Evolutionary conservation across 768 basidiomycete species (phyloP), one percentile per base, ranked within the genome.

Genomic region (Leccinum uliginosum): DNA sequence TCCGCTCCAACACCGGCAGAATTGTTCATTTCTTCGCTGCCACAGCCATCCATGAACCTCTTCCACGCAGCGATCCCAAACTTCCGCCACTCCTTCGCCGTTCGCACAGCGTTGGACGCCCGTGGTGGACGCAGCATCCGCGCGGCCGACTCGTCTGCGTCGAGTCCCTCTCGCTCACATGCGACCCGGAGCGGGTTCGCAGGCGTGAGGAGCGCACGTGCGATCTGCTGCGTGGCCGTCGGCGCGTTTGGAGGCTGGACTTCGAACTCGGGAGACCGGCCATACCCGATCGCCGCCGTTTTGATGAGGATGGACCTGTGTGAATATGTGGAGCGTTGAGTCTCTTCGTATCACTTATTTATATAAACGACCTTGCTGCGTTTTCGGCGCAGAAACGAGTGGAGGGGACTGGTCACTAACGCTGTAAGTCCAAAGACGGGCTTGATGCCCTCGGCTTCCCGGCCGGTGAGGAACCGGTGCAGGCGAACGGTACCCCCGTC

Each of bases 391-490:
- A 24, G 34, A 51, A 2, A 29, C 35, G 35, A 38, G 32, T 15
- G 40, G 12, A 38, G 30, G n/a, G 35, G 3, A 32, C 24, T 23
- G 21, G 29, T 21, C 7, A 80, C 88, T 60, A 68, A 94, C 91
- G 92, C 84, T 27, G 93, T 96, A 9, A 96, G 72, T 8, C 93
- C 93, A 62, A 85, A 91, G 0, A 95, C 83, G n/a, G 93, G 93
- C 65, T 92, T 94, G 14, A 91, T 81, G 0, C 93, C 92, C 14
- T 86, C 85, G 3, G 80, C 83, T 67, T 96, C 93, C 43, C 92
- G 76, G 0, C 93, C 93, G 1, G 93, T 96, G 51, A 93, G 76
- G 75, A 96, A 96, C 17, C 78, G 75, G 71, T 95, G 93, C 60
- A 84, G 77, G 23, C 91, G 82, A 17, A 67, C 14, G 3, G 63